phyloP scores from a whole-genome alignment of 164 flowering plant genomes.

The Litsea cubeba region DNA sequence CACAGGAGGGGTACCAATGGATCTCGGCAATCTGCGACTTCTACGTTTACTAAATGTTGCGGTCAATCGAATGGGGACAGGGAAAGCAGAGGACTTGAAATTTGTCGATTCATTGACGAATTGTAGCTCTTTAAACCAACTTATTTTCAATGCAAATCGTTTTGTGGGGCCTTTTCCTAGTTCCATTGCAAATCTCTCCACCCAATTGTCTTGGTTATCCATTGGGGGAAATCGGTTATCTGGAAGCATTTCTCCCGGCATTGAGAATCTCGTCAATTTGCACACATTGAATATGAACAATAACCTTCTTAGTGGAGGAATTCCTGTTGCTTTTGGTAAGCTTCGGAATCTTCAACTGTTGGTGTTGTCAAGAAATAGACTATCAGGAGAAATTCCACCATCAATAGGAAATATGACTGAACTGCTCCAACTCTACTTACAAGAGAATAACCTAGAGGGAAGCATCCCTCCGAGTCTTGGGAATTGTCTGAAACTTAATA shows the following conservation, averaged over 20 bases:
- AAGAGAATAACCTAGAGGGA: slow-evolving; percentile 2
- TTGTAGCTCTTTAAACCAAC: slow-evolving; percentile 2
- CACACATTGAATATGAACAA: not conserved
- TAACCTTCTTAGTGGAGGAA: slow-evolving; percentile 23
- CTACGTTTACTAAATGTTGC: not conserved
- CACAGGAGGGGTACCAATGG: not conserved
- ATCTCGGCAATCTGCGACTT: not conserved
- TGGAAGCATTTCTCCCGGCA: slow-evolving; percentile 29
- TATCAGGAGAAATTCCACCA: slow-evolving; percentile 23
- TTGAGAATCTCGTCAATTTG: slow-evolving; percentile 29
- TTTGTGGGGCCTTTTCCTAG: slow-evolving; percentile 27
- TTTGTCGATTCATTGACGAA: slow-evolving; percentile 21
- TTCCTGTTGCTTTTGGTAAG: slow-evolving; percentile 27
- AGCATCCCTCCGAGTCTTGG: slow-evolving; percentile 7
- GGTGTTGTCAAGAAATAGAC: slow-evolving; percentile 11
- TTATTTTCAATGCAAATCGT: slow-evolving; percentile 5
- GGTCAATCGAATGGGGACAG: slow-evolving; percentile 6
- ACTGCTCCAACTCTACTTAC: slow-evolving; percentile 5
- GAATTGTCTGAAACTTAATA: not conserved
- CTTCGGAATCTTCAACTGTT: slow-evolving; percentile 19
- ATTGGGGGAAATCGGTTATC: slow-evolving; percentile 18
- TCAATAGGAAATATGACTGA: slow-evolving; percentile 25
- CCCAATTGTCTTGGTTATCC: not conserved
- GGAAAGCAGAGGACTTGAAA: slow-evolving; percentile 7
- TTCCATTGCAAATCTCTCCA: slow-evolving; percentile 27